These are phyloP conservation scores for Diaporthe vaccinii DNA, from an alignment of 2,329 filamentous ascomycete genomes.

Conservation along the genomic window DNA sequence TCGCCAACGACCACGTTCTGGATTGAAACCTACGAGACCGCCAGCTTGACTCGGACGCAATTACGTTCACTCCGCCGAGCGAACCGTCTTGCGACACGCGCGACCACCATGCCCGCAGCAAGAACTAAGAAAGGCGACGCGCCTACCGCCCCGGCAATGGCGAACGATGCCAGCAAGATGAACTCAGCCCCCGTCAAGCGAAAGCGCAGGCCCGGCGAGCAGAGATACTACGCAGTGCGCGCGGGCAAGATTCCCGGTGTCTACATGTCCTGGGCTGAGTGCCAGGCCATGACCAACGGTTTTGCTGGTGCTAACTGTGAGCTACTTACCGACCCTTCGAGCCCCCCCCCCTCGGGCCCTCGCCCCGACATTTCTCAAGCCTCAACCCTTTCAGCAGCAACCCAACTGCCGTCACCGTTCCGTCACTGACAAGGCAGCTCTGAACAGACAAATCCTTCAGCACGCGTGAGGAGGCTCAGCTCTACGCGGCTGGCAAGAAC, in stretches of 20 bases:
- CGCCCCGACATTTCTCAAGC: not conserved
- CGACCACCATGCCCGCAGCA: conserved; percentile 36
- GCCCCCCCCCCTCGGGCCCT: not conserved
- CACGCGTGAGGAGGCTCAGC: conserved; percentile 80
- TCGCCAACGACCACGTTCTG: conserved; percentile 30
- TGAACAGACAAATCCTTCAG: conserved; percentile 83
- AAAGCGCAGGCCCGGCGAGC: conserved; percentile 57
- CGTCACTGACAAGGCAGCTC: conserved; percentile 18
- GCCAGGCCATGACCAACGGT: conserved; percentile 70
- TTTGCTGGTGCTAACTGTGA: conserved; percentile 77
- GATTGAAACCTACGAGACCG: conserved; percentile 19
- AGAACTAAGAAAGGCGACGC: conserved; percentile 31
- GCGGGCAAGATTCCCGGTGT: conserved; percentile 70
- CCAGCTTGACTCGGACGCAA: conserved; percentile 14
- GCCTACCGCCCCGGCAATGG: not conserved
- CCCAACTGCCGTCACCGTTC: not conserved
- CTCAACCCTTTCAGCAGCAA: not conserved
- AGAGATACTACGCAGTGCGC: conserved; percentile 75
- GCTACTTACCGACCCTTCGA: conserved; percentile 51
- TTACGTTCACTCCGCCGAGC: conserved; percentile 9
- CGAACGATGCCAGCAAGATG: conserved; percentile 26
- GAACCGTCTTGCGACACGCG: conserved; percentile 30
- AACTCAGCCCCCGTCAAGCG: conserved; percentile 52
- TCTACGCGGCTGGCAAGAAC: conserved; percentile 77
- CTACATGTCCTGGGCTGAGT: conserved; percentile 73